phyloP scores from a whole-genome alignment of 1,284 basidiomycete species.

The Rhodotorula sp. region DNA sequence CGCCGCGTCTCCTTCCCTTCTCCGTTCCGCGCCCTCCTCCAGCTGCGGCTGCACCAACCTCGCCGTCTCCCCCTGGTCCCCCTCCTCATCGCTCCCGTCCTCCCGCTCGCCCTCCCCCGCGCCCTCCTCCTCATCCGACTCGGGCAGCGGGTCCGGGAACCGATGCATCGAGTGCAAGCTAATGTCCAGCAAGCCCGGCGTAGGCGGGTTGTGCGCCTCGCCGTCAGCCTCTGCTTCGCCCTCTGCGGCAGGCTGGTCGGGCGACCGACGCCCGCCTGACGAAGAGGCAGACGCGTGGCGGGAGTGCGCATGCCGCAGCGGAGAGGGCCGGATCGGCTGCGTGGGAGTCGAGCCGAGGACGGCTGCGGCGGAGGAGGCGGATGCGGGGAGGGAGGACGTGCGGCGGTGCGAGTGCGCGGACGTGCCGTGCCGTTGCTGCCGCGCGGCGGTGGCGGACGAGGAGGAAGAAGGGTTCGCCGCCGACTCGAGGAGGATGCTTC shows the following conservation, averaged over 20 bases:
- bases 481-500: constrained; percentile 83
- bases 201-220: constrained; percentile 57
- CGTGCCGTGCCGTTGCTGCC: not conserved
- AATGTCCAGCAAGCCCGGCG: constrained; percentile 59
- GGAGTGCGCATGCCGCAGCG: constrained; percentile 34
- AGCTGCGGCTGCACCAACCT: not conserved
- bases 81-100: not conserved
- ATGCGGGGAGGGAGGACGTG: constrained; percentile 45
- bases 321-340: constrained; percentile 17
- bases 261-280: not conserved
- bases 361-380: not conserved
- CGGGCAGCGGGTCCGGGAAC: constrained; percentile 34
- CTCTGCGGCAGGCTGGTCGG: no score
- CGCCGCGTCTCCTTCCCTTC: constrained; percentile 11
- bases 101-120: not conserved
- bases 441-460: not conserved
- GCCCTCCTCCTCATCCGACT: constrained; percentile 21
- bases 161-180: constrained; percentile 53
- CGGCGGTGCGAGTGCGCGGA: constrained; percentile 17
- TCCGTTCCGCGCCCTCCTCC: constrained; percentile 16
- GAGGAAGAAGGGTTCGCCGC: not conserved
- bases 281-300: constrained; percentile 11
- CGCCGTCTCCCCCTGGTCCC: not conserved
- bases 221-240: constrained; percentile 27
- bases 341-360: constrained; percentile 7